Evolutionary conservation across 306 rosid genomes (phyloP), one percentile per base, ranked within the genome.

Genomic region (Cucurbita ficifolia): DNA sequence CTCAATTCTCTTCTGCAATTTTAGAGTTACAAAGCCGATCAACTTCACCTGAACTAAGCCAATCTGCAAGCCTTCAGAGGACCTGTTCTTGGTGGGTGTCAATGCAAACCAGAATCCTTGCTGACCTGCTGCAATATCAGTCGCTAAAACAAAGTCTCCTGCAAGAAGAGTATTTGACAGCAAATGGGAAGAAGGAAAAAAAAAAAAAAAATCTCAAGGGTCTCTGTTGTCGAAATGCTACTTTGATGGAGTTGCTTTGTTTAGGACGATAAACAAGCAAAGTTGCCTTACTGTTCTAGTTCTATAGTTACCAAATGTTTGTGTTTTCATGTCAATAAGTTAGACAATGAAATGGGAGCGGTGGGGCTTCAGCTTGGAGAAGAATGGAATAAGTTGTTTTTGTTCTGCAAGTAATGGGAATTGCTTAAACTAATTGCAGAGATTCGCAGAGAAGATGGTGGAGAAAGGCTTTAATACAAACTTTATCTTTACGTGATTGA

Each of bases 401-500:
- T 67, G 38, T 67, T 43, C 52, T 19, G 73, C 54, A 45, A 67
- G 73, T 67, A 67, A 12, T 21, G 73, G 39, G 21, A 21, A 43
- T 45, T 67, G 51, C 21, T 39, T 65, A 65, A 65, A 65, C 72
- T 46, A 68, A 68, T 46, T 46, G 72, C 72, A 68, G 42, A 76
- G 81, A 76, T 84, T 84, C 82, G 79, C 79, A 79, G 83, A 86
- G 90, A 84, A 80, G 86, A 81, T 81, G 82, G 78, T 73, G 86
- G 80, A 86, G 82, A 74, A 55, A 73, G 29, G 55, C 84, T 87
- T 86, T 84, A 68, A 38, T 81, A 58, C 81, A 81, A 65, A 76
- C 96, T 92, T 92, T 85, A 68, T 70, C 89, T 88, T 92, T 85
- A 79, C 89, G 85, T 83, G 87, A 76, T 72, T 72, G 85, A 82